Conservation (phyloP, 2,329 filamentous ascomycete genomes). For the Claviceps monticola region DNA sequence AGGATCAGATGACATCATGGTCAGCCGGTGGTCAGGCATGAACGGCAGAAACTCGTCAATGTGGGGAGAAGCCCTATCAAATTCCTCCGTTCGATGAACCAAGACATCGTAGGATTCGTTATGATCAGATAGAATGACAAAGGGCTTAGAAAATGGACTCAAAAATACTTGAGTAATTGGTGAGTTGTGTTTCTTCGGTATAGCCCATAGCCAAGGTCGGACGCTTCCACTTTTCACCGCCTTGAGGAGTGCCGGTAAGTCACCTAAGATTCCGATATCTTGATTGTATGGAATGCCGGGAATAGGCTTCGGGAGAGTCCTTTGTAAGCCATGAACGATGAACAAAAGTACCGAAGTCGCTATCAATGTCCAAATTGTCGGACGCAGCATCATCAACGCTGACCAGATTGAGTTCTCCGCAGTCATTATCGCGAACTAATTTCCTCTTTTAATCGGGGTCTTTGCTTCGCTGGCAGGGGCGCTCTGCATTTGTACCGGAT, state of each 20-base stretch:
- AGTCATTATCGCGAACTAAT: neutral
- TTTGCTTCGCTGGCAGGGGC: neutral
- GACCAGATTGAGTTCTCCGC: neutral
- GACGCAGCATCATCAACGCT: neutral
- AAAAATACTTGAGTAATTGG: neutral
- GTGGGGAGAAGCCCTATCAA: neutral
- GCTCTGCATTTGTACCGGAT: neutral
- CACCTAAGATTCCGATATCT: neutral
- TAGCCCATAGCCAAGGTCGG: neutral
- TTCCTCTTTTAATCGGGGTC: neutral
- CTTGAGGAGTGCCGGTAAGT: neutral
- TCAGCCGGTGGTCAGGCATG: constrained; percentile 14
- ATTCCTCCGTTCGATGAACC: neutral
- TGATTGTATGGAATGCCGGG: constrained; percentile 1
- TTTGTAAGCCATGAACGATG: neutral
- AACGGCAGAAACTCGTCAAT: neutral
- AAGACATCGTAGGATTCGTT: constrained; percentile 1
- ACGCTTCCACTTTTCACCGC: neutral
- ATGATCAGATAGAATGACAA: neutral
- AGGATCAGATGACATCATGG: constrained; percentile 12
- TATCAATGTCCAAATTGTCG: neutral
- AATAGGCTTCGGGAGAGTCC: neutral
- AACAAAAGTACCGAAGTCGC: neutral
- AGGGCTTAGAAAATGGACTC: neutral
- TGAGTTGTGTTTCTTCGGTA: neutral